Conservation (phyloP, 179 eudicot genomes). For the Spergularia azorica region DNA sequence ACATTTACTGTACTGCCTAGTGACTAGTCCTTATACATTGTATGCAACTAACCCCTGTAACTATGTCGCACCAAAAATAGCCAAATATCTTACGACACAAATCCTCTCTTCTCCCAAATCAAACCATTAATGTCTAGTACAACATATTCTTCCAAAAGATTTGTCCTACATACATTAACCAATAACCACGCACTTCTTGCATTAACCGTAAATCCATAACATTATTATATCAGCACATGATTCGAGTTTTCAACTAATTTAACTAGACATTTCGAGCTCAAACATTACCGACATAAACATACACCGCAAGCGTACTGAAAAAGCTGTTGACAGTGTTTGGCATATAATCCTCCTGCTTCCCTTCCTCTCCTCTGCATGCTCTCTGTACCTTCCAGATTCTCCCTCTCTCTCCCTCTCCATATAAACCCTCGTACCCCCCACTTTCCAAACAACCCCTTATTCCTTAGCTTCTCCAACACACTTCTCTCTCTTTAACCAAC, state of each 20-base stretch:
- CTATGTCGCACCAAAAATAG: background rate
- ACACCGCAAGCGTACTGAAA: conserved; percentile 1
- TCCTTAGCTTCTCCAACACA: no score
- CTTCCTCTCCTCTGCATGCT: conserved; percentile 21
- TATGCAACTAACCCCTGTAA: background rate
- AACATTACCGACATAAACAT: background rate
- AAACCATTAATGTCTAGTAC: background rate
- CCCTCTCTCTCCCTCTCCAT: background rate
- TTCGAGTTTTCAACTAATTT: no score
- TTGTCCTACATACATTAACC: background rate
- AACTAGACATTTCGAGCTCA: no score
- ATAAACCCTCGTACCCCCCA: background rate
- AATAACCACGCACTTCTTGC: no score
- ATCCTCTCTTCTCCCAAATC: background rate
- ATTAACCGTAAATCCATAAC: no score
- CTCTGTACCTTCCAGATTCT: background rate
- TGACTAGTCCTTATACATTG: conserved; percentile 8
- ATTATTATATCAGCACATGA: no score
- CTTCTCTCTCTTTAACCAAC: background rate
- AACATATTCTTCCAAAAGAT: background rate
- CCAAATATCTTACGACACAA: conserved; percentile 4
- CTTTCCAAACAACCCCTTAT: background rate
- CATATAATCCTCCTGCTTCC: conserved; percentile 13
- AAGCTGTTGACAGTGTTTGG: conserved; percentile 24
- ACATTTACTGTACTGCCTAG: background rate